Percentiles rank a stretch among this genome's conserved stretches.
Evolutionary conservation across 805 yeast genomes (phyloP).

Genomic region (Candida broadrunensis): DNA sequence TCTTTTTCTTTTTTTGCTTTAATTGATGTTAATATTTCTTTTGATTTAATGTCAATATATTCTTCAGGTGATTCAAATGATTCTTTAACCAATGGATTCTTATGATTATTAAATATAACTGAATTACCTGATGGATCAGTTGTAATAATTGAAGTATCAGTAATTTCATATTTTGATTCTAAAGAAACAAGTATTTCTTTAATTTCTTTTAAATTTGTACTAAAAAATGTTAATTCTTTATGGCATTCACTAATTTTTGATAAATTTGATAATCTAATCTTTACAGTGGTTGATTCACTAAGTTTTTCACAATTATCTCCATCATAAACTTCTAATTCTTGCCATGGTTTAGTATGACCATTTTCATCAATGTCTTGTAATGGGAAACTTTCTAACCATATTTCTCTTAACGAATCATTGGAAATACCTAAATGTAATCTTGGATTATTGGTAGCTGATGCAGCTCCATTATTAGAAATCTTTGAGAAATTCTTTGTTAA

Average conservation of each 20-base stretch:
- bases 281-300: constrained; percentile 27
- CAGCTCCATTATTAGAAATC: constrained; percentile 35
- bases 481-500: constrained; percentile 60
- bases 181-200: constrained; percentile 13
- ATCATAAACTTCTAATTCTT: constrained; percentile 33
- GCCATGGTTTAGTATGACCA: constrained; percentile 40
- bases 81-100: constrained; percentile 17
- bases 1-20: constrained; percentile 7
- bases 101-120: constrained; percentile 22
- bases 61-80: constrained; percentile 21
- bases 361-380: constrained; percentile 32
- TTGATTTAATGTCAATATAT: constrained; percentile 21
- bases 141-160: constrained; percentile 9
- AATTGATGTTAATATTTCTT: constrained; percentile 16
- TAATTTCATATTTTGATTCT: constrained; percentile 6
- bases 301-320: constrained; percentile 33
- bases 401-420: constrained; percentile 62
- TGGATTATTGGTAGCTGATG: constrained; percentile 24
- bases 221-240: constrained; percentile 28
- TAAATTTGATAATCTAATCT: constrained; percentile 29
- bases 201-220: constrained; percentile 23
- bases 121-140: constrained; percentile 37
- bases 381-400: constrained; percentile 73
- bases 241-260: constrained; percentile 1
- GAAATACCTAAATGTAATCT: constrained; percentile 51